These are phyloP conservation scores for Diaporthe vexans DNA, from an alignment of 2,329 filamentous ascomycete species.

Conservation along the genomic window DNA sequence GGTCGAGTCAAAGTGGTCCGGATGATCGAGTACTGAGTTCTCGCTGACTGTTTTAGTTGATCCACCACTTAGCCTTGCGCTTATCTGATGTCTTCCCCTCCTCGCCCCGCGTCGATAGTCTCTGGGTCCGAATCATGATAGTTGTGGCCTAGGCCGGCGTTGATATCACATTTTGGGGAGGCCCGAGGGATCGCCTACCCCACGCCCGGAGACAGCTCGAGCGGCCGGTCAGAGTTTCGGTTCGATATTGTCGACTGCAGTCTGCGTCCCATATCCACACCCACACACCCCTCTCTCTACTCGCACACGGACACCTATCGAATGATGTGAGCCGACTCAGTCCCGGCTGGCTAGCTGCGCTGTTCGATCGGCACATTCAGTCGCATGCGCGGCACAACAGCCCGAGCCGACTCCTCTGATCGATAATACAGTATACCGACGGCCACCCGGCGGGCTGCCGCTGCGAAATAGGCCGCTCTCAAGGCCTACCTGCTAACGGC, in stretches of 20 bases:
- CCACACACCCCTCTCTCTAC: constrained; percentile 12
- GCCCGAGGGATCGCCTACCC: neutral
- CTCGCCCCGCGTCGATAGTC: neutral
- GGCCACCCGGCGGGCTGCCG: neutral
- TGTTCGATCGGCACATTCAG: neutral
- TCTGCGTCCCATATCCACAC: neutral
- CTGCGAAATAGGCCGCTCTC: neutral
- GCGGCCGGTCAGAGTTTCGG: neutral
- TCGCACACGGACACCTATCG: constrained; percentile 14
- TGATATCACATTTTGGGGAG: constrained; percentile 6
- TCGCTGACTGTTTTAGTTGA: neutral
- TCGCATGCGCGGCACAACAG: constrained; percentile 7
- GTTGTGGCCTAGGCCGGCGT: too few species aligned
- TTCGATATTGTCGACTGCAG: neutral
- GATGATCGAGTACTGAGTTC: constrained; percentile 25
- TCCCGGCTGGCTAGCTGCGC: too few species aligned
- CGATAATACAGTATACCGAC: neutral
- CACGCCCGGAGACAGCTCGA: neutral
- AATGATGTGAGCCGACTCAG: constrained; percentile 26
- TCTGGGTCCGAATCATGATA: constrained; percentile 11
- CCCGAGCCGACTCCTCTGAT: neutral
- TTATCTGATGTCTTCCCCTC: neutral
- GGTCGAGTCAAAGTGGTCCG: neutral
- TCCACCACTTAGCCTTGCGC: neutral
- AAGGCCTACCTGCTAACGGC: neutral